These are phyloP conservation scores for Alnus glutinosa DNA, from an alignment of 306 rosid genomes.

Conservation along the genomic window DNA sequence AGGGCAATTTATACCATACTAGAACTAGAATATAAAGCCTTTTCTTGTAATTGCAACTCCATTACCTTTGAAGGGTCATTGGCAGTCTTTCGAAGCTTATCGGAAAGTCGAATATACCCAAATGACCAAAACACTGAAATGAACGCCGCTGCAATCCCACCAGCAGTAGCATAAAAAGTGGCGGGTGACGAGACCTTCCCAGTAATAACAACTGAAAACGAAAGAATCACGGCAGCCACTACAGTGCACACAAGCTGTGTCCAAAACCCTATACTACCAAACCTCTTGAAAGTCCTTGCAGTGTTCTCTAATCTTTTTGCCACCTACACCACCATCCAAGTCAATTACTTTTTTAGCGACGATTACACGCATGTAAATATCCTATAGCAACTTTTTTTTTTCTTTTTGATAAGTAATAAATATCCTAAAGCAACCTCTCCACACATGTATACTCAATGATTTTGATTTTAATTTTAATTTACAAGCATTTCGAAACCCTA, in stretches of 20 bases:
- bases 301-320: conserved; percentile 86
- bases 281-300: conserved; percentile 86
- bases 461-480: neutral
- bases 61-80: conserved; percentile 86
- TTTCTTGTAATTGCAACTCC: neutral
- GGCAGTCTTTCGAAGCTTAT: conserved; percentile 74
- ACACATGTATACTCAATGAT: too few species aligned
- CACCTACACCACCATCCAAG: conserved; percentile 59
- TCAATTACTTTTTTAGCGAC: conserved; percentile 7
- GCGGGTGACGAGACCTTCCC: conserved; percentile 85
- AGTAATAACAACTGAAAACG: conserved; percentile 76
- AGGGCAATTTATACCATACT: neutral
- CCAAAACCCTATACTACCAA: conserved; percentile 93
- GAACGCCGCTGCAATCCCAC: conserved; percentile 89
- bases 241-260: conserved; percentile 87
- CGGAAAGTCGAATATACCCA: conserved; percentile 92
- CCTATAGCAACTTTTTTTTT: neutral
- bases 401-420: too few species aligned
- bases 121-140: conserved; percentile 96
- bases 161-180: conserved; percentile 90
- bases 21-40: neutral
- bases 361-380: conserved; percentile 1
- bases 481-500: conserved; percentile 1
- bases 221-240: conserved; percentile 89
- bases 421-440: too few species aligned